These are phyloP conservation scores for Cinnamomum chago DNA, from an alignment of 164 flowering plant genomes.

Conservation along the genomic window DNA sequence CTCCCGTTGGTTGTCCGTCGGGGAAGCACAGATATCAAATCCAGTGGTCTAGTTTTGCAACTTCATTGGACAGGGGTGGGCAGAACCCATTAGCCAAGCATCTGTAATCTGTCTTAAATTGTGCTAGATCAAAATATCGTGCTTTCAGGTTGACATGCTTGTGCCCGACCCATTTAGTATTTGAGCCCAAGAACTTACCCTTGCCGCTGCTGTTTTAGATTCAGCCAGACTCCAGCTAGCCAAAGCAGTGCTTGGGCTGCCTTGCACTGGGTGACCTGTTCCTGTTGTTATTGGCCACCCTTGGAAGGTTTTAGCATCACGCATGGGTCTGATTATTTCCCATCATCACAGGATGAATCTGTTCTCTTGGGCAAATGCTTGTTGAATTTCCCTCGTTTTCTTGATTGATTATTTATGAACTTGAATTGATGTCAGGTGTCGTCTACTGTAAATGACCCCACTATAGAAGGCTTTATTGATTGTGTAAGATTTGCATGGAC, in stretches of 20 bases:
- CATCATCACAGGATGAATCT: background rate
- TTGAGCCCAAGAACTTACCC: too few relatives aligned
- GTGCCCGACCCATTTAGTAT: too few relatives aligned
- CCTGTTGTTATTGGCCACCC: background rate
- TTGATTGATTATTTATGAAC: constrained; percentile 2
- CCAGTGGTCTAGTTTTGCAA: background rate
- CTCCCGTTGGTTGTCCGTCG: background rate
- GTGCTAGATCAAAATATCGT: too few relatives aligned
- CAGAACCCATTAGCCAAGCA: too few relatives aligned
- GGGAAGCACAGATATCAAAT: background rate
- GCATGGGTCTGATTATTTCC: background rate
- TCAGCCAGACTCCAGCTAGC: background rate
- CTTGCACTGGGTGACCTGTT: background rate
- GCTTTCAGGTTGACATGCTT: too few relatives aligned
- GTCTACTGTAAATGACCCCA: constrained; percentile 56
- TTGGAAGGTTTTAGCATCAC: background rate
- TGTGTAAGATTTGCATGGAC: constrained; percentile 80
- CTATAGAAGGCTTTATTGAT: constrained; percentile 70
- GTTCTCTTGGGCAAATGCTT: too few relatives aligned
- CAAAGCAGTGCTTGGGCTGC: background rate
- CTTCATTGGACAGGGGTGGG: too few relatives aligned
- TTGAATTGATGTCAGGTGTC: constrained; percentile 46
- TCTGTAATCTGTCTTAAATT: too few relatives aligned
- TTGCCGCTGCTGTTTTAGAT: too few relatives aligned
- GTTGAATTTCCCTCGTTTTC: background rate